phyloP scores from a whole-genome alignment of 345 rosid species.

The Boechera stricta region DNA sequence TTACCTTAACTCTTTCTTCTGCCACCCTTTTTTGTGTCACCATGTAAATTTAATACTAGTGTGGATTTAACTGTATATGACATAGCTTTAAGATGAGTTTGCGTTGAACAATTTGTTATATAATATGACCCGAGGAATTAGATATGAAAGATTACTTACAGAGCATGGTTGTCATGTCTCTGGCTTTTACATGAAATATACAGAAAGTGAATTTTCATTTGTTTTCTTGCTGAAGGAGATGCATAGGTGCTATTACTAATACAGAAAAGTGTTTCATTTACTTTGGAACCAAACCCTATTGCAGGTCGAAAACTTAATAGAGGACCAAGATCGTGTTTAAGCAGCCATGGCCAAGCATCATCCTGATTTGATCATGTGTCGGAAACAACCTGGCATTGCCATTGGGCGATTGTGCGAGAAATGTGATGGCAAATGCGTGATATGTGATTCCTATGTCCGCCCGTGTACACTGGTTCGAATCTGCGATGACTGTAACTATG shows the following conservation, averaged over 20 bases:
- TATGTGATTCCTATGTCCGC: constrained; percentile 70
- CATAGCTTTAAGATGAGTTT: too few relatives aligned
- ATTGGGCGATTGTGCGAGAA: constrained; percentile 69
- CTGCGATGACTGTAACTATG: constrained; percentile 78
- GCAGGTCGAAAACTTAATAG: constrained; percentile 4
- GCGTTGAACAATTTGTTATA: too few relatives aligned
- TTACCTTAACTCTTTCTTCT: too few relatives aligned
- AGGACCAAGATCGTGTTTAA: neutral
- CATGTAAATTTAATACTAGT: too few relatives aligned
- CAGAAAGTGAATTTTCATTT: neutral
- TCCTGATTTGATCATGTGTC: constrained; percentile 78
- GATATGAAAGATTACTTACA: too few relatives aligned
- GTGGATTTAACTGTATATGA: too few relatives aligned
- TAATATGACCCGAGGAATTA: too few relatives aligned
- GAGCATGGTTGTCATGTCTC: too few relatives aligned
- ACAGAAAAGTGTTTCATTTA: neutral
- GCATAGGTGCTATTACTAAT: constrained; percentile 9
- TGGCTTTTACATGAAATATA: neutral
- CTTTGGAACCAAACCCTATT: neutral
- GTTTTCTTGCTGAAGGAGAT: neutral
- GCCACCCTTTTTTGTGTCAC: too few relatives aligned
- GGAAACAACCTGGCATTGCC: constrained; percentile 77
- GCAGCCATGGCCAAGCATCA: constrained; percentile 71
- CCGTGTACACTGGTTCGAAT: constrained; percentile 73
- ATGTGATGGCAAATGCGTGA: constrained; percentile 71